Evolutionary conservation across 1,284 basidiomycete species (phyloP).

Genomic region (Heliocybe sulcata): DNA sequence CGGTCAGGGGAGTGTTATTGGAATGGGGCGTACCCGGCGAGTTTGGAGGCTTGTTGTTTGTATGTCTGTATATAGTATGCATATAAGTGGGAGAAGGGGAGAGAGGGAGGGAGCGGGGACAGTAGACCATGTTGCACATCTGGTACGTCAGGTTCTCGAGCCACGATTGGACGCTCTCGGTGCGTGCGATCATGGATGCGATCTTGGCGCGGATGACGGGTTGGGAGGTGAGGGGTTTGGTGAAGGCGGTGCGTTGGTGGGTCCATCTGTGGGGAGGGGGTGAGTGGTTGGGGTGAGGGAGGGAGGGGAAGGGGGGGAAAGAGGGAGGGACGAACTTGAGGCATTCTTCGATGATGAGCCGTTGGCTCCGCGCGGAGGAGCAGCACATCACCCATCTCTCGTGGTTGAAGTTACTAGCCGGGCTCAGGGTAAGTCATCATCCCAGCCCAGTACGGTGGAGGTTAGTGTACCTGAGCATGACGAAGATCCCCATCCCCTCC

Average conservation of each 20-base stretch:
- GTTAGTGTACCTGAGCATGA: conserved; percentile 39
- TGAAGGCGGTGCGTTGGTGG: conserved; percentile 75
- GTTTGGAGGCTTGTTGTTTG: conserved; percentile 30
- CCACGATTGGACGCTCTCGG: conserved; percentile 80
- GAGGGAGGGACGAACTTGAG: conserved; percentile 47
- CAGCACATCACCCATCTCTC: conserved; percentile 71
- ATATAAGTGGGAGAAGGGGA: neutral
- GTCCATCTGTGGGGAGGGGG: conserved; percentile 39
- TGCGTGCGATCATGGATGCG: conserved; percentile 79
- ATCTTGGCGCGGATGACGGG: conserved; percentile 83
- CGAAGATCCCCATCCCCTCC: conserved; percentile 77
- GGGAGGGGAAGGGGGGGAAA: no score
- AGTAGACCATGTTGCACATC: conserved; percentile 81
- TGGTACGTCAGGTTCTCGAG: conserved; percentile 87
- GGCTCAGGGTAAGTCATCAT: neutral
- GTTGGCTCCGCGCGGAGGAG: conserved; percentile 44
- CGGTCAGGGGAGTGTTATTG: no score
- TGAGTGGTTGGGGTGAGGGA: neutral
- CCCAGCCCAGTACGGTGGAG: neutral
- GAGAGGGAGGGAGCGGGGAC: neutral
- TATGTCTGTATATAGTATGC: conserved; percentile 19
- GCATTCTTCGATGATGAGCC: conserved; percentile 62
- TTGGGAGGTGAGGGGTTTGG: conserved; percentile 77
- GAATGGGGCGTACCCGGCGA: conserved; percentile 21
- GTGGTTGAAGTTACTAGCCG: conserved; percentile 72